Evolutionary conservation across 495 filamentous ascomycete species (phyloP), one percentile per base, ranked within the genome.

Genomic region (Chaetomium fimeti): DNA sequence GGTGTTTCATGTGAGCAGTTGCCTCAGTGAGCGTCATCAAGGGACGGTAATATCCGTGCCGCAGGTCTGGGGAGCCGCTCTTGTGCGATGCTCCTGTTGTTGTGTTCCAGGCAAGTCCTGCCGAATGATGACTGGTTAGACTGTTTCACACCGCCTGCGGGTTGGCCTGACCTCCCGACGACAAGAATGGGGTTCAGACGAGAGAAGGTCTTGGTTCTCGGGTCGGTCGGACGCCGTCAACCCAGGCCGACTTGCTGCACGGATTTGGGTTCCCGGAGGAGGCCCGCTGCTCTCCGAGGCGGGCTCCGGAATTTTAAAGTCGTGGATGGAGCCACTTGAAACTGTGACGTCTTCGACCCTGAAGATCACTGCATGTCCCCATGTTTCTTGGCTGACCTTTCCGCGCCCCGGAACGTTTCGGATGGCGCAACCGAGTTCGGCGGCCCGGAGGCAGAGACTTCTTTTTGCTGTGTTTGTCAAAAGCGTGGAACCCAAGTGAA

Each of bases 361-460:
- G 66, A 51, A 65, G 49, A 68, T 68, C 66, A 60, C 20, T 28
- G 61, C 16, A 51, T 29, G 42, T 54, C 59, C 27, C 59, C 36
- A 29, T 20, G 18, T 43, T 22, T 57, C 32, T 57, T 61, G 63
- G 38, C 60, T 25, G 15, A 9, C 11, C 24, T 13, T n/a, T 13
- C 45, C 28, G 48, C 32, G 8, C 25, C 13, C 49, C 49, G 25
- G 24, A 16, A 52, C n/a, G 60, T 62, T 47, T 62, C 58, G 58
- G 47, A 52, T 25, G 12, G 22, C 13, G 28, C 9, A 60, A 12
- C 45, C 43, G 28, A 49, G 27, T 15, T 42, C 18, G 43, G 42
- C 16, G 25, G 12, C 57, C 38, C 27, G 38, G n/a, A 18, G 45
- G 3, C 55, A 36, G 29, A 57, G 36, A 22, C 18, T 40, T 20